Evolutionary conservation across 2,329 filamentous ascomycete species (phyloP).

Genomic region (Botryosphaeria dothidea): DNA sequence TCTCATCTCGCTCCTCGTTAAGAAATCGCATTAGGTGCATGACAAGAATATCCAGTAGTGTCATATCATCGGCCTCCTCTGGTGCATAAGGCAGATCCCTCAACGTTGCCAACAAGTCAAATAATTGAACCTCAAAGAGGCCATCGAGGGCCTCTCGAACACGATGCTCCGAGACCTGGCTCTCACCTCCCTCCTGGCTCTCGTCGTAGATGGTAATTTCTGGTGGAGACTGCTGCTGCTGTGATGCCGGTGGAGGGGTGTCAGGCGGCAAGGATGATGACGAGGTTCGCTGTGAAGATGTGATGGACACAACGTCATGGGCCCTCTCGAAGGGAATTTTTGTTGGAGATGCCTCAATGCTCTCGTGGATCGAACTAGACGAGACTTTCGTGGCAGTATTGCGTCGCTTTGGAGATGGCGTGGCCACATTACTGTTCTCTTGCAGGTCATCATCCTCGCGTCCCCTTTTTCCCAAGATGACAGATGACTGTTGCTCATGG

Average conservation of each 20-base stretch:
- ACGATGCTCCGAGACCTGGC: not conserved
- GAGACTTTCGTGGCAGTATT: not conserved
- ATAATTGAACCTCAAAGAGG: not conserved
- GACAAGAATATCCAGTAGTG: not conserved
- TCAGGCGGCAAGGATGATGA: not conserved
- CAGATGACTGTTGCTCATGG: not conserved
- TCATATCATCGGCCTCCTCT: not conserved
- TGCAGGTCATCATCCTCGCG: not conserved
- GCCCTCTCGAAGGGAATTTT: not conserved
- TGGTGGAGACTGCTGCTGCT: not conserved
- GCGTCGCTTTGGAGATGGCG: not conserved
- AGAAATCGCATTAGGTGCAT: slow-evolving; percentile 3
- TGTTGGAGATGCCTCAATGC: slow-evolving; percentile 1
- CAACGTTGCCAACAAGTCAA: not conserved
- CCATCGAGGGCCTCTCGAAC: not conserved
- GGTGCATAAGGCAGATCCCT: not conserved
- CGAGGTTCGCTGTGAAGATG: not conserved
- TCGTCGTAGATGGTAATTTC: not conserved
- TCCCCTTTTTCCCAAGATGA: not conserved
- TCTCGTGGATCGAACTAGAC: not conserved
- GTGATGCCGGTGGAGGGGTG: too few species aligned
- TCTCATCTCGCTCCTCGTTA: not conserved
- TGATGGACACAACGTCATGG: not conserved
- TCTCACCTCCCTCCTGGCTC: not conserved
- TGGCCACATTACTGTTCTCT: not conserved